phyloP scores from a whole-genome alignment of 176 grass and related monocot species.

The Panicum miliaceum region DNA sequence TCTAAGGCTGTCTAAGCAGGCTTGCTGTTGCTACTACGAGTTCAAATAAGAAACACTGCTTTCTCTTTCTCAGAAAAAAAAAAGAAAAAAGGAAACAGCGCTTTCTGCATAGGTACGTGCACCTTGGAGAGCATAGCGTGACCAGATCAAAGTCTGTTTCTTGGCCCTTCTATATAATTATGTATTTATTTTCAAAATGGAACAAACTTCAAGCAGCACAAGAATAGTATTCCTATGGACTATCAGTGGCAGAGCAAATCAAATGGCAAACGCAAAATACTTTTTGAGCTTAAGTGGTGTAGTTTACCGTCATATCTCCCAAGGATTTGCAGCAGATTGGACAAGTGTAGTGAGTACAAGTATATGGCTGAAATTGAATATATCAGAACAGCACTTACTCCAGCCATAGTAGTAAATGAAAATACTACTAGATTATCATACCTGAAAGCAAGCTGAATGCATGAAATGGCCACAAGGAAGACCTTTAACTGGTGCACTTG shows the following conservation, averaged over 20 bases:
- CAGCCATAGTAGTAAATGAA: not conserved
- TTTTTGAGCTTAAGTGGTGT: not conserved
- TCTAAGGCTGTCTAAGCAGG: not conserved
- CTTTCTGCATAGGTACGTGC: not conserved
- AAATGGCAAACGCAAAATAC: slow-evolving; percentile 13
- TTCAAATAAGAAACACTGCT: not conserved
- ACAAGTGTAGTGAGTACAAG: slow-evolving; percentile 89
- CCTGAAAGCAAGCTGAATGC: slow-evolving; percentile 95
- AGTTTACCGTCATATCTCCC: slow-evolving; percentile 82
- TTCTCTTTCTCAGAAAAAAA: not conserved
- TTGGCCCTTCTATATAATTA: not conserved
- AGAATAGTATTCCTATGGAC: not conserved
- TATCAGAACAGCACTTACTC: slow-evolving; percentile 9
- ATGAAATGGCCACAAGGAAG: slow-evolving; percentile 93
- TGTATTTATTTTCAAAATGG: not conserved
- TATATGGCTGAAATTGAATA: slow-evolving; percentile 65
- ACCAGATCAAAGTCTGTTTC: not conserved
- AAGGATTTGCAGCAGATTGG: slow-evolving; percentile 89
- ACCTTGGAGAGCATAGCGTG: not conserved
- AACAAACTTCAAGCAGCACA: not conserved
- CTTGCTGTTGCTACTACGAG: not conserved
- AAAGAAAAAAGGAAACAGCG: not conserved
- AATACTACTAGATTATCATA: slow-evolving; percentile 30
- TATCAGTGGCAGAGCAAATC: not conserved
- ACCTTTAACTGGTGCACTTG: slow-evolving; percentile 74